Conservation (phyloP, 2,329 filamentous ascomycete species). For the Aspergillus costaricaensis region DNA sequence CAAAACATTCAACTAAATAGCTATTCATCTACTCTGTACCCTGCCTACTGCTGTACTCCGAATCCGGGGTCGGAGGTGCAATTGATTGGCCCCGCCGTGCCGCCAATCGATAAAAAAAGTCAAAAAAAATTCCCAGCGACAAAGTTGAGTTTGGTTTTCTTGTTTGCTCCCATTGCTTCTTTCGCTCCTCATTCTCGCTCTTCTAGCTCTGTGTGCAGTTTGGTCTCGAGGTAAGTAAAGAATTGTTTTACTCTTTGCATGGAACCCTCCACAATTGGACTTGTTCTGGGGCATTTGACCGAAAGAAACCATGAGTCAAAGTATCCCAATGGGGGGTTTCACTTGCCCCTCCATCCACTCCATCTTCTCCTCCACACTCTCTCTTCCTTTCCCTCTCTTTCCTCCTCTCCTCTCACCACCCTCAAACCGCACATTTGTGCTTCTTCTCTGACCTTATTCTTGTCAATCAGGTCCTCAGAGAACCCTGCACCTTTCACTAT, state of each 20-base stretch:
- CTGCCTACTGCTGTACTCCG: conserved; percentile 3
- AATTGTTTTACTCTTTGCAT: not conserved
- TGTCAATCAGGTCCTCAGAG: not conserved
- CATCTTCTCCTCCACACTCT: not conserved
- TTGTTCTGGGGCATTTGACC: not conserved
- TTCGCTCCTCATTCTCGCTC: not conserved
- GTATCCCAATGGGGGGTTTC: not conserved
- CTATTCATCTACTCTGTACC: too few species aligned
- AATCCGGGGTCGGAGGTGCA: conserved; percentile 23
- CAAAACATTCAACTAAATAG: too few species aligned
- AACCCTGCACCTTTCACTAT: conserved; percentile 29
- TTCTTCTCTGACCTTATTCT: not conserved
- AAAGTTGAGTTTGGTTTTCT: not conserved
- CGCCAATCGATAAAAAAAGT: conserved; percentile 16
- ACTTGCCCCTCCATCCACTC: not conserved
- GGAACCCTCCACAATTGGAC: not conserved
- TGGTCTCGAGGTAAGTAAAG: not conserved
- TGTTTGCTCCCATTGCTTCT: not conserved
- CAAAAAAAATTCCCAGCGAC: conserved; percentile 12
- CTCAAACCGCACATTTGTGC: not conserved
- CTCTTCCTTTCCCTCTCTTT: not conserved
- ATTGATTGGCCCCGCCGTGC: conserved; percentile 11
- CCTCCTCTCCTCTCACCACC: not conserved
- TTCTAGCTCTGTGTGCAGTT: not conserved
- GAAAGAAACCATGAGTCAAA: not conserved